Base-by-base conservation (phyloP, 2,329 filamentous ascomycete species). In the Knufia petricola region DNA sequence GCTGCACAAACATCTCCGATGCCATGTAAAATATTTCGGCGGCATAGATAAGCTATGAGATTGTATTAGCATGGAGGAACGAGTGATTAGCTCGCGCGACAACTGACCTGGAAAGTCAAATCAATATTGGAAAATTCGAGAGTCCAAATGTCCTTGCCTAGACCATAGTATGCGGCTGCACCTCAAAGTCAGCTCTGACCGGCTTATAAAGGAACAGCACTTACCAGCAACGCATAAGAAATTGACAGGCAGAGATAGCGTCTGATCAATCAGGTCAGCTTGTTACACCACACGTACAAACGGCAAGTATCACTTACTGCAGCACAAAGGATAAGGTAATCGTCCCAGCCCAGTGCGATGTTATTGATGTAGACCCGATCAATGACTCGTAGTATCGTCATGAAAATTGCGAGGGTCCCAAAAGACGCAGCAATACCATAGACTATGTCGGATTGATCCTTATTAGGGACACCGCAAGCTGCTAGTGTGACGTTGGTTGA, bases 141-240 rank as follows among this genome's bases (percentile, higher is more conserved):
- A 26, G 62, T 66, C 69, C 69, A 73, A 52, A 72, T 68, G 49
- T 73, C 69, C 21, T 58, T 61, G 7, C 70, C 70, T 3, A 72
- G 60, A 2, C 69, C 70, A 38, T 61, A 50, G 12, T 15, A 7
- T 17, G 34, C 17, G 34, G 8, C 34, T 38, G 8, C 34, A n/a
- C 34, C 34, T 8, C 6, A 20, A 7, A 38, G 12, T 38, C 17
- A 38, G 34, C 34, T 7, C 15, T 8, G 8, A 38, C 17, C 7
- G 8, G 8, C 7, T 17, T n/a, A 38, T 38, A 17, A 30, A 13
- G 28, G 28, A 6, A 38, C 8, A 15, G 34, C 34, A 20, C 17
- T 38, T 17, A n/a, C 17, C 15, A 38, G 8, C 15, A 8, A 38
- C 34, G 8, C 8, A 38, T 38, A n/a, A n/a, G 34, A 38, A 38